Conservation (phyloP, 768 basidiomycete species). For the Suillus tomentosus region DNA sequence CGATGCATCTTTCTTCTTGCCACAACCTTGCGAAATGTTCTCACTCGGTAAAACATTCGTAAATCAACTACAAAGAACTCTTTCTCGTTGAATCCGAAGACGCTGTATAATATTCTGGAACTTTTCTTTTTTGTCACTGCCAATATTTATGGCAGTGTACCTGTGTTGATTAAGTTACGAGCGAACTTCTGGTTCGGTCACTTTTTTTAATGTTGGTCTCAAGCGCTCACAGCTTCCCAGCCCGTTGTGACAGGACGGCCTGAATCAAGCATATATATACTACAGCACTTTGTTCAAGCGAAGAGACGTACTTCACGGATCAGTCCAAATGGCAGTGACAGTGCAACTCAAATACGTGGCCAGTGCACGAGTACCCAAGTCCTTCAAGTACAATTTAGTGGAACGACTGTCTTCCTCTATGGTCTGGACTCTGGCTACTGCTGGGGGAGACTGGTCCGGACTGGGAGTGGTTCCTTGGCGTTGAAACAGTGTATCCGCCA, state of each 20-base stretch:
- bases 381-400: not conserved
- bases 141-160: not conserved
- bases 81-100: not conserved
- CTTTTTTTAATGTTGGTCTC: not conserved
- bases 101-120: not conserved
- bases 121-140: not conserved
- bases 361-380: not conserved
- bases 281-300: not conserved
- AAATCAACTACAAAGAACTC: not conserved
- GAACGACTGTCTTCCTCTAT: not conserved
- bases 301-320: not conserved
- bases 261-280: not conserved
- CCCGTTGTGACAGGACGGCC: not conserved
- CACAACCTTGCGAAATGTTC: constrained; percentile 6
- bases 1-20: constrained; percentile 1
- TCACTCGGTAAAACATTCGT: not conserved
- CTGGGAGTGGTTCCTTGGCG: not conserved
- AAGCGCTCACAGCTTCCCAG: not conserved
- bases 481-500: too few species aligned
- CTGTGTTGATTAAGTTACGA: not conserved
- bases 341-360: not conserved
- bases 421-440: not conserved
- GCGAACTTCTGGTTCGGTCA: not conserved
- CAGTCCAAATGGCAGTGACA: not conserved
- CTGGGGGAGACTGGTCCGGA: not conserved